These are phyloP conservation scores for Sicyos baderoa DNA, from an alignment of 306 rosid genomes.

Conservation along the genomic window DNA sequence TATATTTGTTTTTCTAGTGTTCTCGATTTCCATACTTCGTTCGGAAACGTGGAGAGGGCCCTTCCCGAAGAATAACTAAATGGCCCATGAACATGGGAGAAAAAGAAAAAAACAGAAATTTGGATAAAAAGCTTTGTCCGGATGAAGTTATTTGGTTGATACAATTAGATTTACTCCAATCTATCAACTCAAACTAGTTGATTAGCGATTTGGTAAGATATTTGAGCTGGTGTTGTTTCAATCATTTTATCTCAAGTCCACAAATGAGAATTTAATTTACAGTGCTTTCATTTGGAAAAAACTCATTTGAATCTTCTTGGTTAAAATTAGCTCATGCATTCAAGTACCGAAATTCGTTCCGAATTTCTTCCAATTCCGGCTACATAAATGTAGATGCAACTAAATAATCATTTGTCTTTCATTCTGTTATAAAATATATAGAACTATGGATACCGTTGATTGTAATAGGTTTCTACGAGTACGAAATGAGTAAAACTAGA, in stretches of 20 bases:
- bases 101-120: background rate
- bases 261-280: too few species aligned
- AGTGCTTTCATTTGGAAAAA: background rate
- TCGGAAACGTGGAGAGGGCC: too few species aligned
- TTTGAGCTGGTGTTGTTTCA: too few species aligned
- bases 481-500: background rate
- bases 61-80: background rate
- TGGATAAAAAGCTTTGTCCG: background rate
- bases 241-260: too few species aligned
- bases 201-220: too few species aligned
- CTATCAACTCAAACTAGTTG: too few species aligned
- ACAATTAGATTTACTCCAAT: too few species aligned
- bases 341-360: background rate
- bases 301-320: background rate
- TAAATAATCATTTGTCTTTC: background rate
- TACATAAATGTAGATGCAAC: background rate
- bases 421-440: background rate
- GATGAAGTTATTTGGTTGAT: background rate
- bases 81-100: background rate
- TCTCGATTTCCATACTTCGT: too few species aligned
- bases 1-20: background rate
- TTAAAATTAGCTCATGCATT: background rate
- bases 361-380: background rate
- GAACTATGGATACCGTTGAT: background rate
- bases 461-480: background rate